Evolutionary conservation across 1,284 basidiomycete species (phyloP), one percentile per base, ranked within the genome.

Genomic region (Cerrena zonata): DNA sequence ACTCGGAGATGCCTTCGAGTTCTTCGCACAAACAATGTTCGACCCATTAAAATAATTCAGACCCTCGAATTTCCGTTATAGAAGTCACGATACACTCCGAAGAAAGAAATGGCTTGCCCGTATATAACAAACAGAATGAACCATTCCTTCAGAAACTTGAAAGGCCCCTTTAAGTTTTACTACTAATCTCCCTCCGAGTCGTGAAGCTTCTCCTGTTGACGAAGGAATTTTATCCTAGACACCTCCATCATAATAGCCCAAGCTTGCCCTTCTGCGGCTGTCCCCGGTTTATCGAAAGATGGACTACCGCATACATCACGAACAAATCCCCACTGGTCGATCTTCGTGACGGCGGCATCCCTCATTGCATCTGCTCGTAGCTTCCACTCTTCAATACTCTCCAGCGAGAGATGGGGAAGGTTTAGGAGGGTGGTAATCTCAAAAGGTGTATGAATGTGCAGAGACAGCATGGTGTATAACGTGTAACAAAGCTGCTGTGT

Each of bases 401-500:
- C 49, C 42, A 22, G 21, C 18, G 19, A 26, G n/a, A 37, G 25
- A 27, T 34, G 5, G 15, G 46, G 39, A 47, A 51, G 10, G 18
- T 45, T 13, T 49, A 48, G 45, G 5, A n/a, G 2, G 22, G 23
- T n/a, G 30, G 27, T 24, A 21, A 46, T 38, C 41, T 38, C 11
- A n/a, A 36, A 38, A 2, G 22, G 27, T 12, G 37, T 21, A 30
- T 58, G 23, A 22, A 40, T 37, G 41, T 58, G 56, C n/a, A 59
- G 48, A 47, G 56, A 48, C 21, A 55, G 52, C 2, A 65, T 50
- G 24, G 61, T 57, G 44, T 52, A 62, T 23, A 62, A 46, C 5
- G 61, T 58, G 53, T 59, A 65, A 5, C 58, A 46, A n/a, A 64
- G 51, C 53, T 61, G 56, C 47, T 63, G 61, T 2, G 59, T 38